Percentiles rank a stretch among this genome's conserved stretches.
phyloP scores from a whole-genome alignment of 169 alveolate species.

The Plasmodium malariae region DNA sequence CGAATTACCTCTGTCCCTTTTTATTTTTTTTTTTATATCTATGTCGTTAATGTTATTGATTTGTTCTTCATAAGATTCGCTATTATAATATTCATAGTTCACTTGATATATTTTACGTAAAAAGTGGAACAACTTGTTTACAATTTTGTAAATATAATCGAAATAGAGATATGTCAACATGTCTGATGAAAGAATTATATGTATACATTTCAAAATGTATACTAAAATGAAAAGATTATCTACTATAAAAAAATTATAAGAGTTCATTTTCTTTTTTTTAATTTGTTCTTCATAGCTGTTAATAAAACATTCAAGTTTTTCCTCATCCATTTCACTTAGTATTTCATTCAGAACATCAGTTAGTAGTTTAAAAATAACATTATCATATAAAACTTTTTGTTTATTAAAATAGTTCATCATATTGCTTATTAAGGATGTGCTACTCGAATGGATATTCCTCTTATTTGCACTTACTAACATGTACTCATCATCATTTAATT shows the following conservation, averaged over 20 bases:
- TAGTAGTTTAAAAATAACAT: constrained; percentile 28
- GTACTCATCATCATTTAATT: background rate
- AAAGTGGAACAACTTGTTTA: constrained; percentile 31
- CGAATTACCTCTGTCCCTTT: background rate
- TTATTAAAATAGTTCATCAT: background rate
- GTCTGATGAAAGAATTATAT: constrained; percentile 42
- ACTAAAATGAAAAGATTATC: constrained; percentile 73
- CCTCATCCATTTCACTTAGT: constrained; percentile 44
- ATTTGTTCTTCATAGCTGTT: constrained; percentile 72
- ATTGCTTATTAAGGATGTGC: background rate
- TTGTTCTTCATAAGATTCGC: background rate
- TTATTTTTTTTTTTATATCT: background rate
- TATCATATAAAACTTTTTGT: constrained; percentile 27
- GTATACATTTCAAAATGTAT: constrained; percentile 35
- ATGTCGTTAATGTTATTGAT: background rate
- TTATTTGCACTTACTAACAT: background rate
- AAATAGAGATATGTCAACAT: constrained; percentile 62
- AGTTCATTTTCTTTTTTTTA: constrained; percentile 65
- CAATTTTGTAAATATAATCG: constrained; percentile 52
- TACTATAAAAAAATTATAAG: constrained; percentile 46
- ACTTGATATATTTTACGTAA: constrained; percentile 32
- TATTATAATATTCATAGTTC: background rate
- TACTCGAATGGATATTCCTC: background rate
- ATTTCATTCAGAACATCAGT: constrained; percentile 57
- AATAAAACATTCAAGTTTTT: constrained; percentile 41